These are phyloP conservation scores for Colletotrichum higginsianum DNA, from an alignment of 2,329 filamentous ascomycete species.

Conservation along the genomic window DNA sequence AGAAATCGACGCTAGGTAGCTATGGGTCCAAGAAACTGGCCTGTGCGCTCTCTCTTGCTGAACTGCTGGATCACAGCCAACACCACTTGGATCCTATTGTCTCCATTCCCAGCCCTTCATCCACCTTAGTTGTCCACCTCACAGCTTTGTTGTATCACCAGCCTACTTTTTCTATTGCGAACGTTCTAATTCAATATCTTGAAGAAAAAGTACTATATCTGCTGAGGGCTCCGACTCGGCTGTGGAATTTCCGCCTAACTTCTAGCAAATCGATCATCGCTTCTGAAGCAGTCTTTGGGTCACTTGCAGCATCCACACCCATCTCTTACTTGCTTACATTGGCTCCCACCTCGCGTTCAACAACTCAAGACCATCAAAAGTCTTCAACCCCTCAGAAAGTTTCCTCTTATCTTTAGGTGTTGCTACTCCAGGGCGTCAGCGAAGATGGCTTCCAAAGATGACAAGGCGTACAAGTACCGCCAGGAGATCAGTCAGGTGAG, in stretches of 20 bases:
- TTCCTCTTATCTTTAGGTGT: neutral
- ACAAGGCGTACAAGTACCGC: slow-evolving; percentile 85
- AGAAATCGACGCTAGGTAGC: neutral
- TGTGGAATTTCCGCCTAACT: neutral
- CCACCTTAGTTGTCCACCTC: neutral
- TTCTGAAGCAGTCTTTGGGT: neutral
- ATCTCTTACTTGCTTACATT: too few relatives aligned
- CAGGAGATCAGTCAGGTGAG: slow-evolving; percentile 98
- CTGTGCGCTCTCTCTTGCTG: neutral
- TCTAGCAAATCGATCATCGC: neutral
- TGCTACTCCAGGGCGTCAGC: neutral
- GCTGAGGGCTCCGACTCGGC: neutral
- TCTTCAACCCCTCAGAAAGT: neutral
- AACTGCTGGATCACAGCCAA: neutral
- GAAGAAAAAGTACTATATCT: neutral
- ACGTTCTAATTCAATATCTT: too few relatives aligned
- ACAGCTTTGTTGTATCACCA: neutral
- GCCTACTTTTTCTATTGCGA: neutral
- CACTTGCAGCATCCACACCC: neutral
- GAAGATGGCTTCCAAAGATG: slow-evolving; percentile 65
- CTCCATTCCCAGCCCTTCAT: neutral
- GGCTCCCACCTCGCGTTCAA: too few relatives aligned
- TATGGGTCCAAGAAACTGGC: neutral
- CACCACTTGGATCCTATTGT: neutral
- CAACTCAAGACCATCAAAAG: neutral